Conservation (phyloP, 345 rosid genomes). For the Mangifera indica region DNA sequence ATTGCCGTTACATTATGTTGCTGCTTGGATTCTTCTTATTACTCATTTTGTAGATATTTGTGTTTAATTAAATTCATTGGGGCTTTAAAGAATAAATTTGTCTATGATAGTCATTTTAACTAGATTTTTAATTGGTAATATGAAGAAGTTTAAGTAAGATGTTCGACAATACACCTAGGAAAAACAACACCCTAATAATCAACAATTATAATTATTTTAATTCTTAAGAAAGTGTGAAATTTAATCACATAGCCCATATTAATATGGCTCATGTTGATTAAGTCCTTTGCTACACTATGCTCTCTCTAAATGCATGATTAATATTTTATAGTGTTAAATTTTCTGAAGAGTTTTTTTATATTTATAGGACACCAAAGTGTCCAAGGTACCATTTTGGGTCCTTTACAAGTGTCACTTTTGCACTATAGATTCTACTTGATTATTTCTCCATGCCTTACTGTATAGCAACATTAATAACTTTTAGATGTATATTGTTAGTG, state of each 20-base stretch:
- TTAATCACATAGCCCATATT: not conserved
- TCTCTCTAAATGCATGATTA: not conserved
- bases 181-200: not conserved
- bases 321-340: not conserved
- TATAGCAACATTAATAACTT: not conserved
- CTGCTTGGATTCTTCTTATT: slow-evolving; percentile 1
- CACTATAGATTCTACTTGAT: not conserved
- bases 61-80: not conserved
- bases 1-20: slow-evolving; percentile 4
- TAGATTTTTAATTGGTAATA: not conserved
- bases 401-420: not conserved
- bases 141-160: not conserved
- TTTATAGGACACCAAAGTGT: not conserved
- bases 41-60: not conserved
- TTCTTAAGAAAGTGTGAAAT: not conserved
- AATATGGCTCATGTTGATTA: too few species aligned
- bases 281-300: not conserved
- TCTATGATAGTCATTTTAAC: not conserved
- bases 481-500: not conserved
- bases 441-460: not conserved
- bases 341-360: not conserved
- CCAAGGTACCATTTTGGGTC: not conserved
- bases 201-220: not conserved
- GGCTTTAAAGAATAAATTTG: not conserved
- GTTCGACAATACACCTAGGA: not conserved